These are phyloP conservation scores for Pythium dissotocum DNA, from an alignment of 352 stramenopile species.

Conservation along the genomic window DNA sequence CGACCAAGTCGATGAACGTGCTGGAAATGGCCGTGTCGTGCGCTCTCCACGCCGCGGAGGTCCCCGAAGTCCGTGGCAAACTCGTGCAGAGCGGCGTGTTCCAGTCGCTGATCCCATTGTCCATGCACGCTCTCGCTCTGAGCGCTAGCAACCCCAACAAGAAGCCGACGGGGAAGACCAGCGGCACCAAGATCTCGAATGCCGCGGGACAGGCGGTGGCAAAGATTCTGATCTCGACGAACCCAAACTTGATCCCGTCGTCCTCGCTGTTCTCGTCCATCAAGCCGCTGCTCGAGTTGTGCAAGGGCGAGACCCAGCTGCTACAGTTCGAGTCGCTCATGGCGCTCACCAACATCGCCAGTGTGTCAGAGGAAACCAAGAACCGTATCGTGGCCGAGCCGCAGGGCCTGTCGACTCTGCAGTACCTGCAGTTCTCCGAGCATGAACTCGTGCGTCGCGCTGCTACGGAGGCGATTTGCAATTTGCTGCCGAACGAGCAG, in stretches of 20 bases:
- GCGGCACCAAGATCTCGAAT: slow-evolving; percentile 84
- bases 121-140: slow-evolving; percentile 40
- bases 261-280: slow-evolving; percentile 80
- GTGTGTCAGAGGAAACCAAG: slow-evolving; percentile 93
- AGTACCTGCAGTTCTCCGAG: slow-evolving; percentile 96
- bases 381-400: slow-evolving; percentile 75
- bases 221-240: slow-evolving; percentile 97
- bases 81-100: slow-evolving; percentile 82
- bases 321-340: slow-evolving; percentile 94
- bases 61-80: slow-evolving; percentile 62
- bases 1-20: slow-evolving; percentile 75
- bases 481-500: slow-evolving; percentile 93
- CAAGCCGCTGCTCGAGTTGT: slow-evolving; percentile 90
- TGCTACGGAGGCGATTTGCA: slow-evolving; percentile 96
- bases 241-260: slow-evolving; percentile 89
- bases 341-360: slow-evolving; percentile 97
- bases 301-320: slow-evolving; percentile 93
- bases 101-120: slow-evolving; percentile 68
- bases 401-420: slow-evolving; percentile 70
- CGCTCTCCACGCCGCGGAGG: slow-evolving; percentile 68
- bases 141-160: slow-evolving; percentile 21
- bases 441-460: slow-evolving; percentile 96
- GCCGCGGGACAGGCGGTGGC: slow-evolving; percentile 91
- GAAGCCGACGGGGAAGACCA: slow-evolving; percentile 37
- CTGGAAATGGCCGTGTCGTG: slow-evolving; percentile 75